Evolutionary conservation across 768 basidiomycete genomes (phyloP).

Genomic region (Collybiopsis luxurians): DNA sequence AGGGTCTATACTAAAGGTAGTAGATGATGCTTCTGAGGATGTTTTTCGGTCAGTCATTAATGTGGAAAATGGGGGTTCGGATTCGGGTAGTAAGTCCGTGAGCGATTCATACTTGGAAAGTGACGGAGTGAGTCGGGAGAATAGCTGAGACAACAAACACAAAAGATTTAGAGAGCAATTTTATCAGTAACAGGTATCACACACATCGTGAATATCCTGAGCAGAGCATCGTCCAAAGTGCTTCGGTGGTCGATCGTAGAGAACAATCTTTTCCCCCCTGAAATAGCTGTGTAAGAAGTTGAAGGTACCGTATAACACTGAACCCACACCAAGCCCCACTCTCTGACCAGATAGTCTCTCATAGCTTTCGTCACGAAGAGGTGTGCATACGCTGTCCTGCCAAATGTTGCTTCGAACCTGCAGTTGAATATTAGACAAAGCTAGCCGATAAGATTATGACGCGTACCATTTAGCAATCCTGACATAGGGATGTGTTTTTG

Average conservation of each 20-base stretch:
- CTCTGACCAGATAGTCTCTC: conserved; percentile 61
- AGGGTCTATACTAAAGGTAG: conserved; percentile 17
- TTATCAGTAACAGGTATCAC: conserved; percentile 10
- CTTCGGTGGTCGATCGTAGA: conserved; percentile 88
- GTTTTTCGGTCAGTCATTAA: conserved; percentile 52
- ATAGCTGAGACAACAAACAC: conserved; percentile 35
- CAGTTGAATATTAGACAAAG: background rate
- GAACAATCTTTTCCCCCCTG: conserved; percentile 76
- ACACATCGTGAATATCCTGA: conserved; percentile 75
- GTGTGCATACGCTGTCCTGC: conserved; percentile 80
- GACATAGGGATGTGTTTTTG: conserved; percentile 65
- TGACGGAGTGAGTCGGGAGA: conserved; percentile 37
- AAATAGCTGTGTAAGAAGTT: background rate
- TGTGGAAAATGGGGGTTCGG: conserved; percentile 54
- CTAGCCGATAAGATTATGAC: background rate
- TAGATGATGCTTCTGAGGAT: conserved; percentile 10
- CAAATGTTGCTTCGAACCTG: conserved; percentile 87
- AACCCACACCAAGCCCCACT: conserved; percentile 78
- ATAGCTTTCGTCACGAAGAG: conserved; percentile 92
- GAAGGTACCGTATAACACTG: background rate
- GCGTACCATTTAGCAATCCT: conserved; percentile 71
- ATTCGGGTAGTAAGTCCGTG: conserved; percentile 49
- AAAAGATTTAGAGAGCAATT: background rate
- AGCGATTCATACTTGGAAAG: conserved; percentile 16
- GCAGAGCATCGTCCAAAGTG: conserved; percentile 74